These are phyloP conservation scores for Closterium sp. DNA, from an alignment of 139 green algal genomes.

Conservation along the genomic window DNA sequence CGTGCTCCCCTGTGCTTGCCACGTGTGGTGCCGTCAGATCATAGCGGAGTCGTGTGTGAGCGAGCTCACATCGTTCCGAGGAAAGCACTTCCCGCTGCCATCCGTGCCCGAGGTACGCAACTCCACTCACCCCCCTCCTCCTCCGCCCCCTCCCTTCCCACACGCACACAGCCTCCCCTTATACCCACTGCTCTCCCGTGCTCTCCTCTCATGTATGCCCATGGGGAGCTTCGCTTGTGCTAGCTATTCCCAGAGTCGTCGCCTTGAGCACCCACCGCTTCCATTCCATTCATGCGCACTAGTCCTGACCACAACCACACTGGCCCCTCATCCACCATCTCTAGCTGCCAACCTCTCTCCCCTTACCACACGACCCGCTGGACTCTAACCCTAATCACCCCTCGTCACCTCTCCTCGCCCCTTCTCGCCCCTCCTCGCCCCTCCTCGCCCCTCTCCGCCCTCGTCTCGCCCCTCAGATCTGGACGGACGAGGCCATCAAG, in stretches of 20 bases:
- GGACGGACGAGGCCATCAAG: constrained; percentile 7
- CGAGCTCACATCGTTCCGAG: constrained; percentile 1
- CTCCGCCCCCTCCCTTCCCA: background rate
- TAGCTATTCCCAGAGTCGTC: no score
- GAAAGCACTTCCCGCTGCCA: constrained; percentile 1
- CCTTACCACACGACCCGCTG: no score
- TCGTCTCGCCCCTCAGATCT: background rate
- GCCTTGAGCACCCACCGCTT: no score
- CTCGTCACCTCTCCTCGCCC: background rate
- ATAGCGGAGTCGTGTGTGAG: constrained; percentile 10
- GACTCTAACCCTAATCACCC: background rate
- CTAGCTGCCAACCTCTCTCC: no score
- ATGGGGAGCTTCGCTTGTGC: no score
- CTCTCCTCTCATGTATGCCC: no score
- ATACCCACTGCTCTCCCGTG: no score
- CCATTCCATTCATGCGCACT: no score
- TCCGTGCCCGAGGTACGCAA: background rate
- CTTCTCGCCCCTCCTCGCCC: background rate
- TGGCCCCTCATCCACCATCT: no score
- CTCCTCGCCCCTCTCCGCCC: background rate
- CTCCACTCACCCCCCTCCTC: background rate
- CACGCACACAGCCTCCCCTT: no score
- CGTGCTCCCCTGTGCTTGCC: background rate
- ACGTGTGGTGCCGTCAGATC: constrained; percentile 5
- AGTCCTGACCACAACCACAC: no score